A percentile compares a stretch with the other conserved stretches of the same genome.
Conservation (phyloP, 208 protist genomes). For the Angomonas deanei region DNA sequence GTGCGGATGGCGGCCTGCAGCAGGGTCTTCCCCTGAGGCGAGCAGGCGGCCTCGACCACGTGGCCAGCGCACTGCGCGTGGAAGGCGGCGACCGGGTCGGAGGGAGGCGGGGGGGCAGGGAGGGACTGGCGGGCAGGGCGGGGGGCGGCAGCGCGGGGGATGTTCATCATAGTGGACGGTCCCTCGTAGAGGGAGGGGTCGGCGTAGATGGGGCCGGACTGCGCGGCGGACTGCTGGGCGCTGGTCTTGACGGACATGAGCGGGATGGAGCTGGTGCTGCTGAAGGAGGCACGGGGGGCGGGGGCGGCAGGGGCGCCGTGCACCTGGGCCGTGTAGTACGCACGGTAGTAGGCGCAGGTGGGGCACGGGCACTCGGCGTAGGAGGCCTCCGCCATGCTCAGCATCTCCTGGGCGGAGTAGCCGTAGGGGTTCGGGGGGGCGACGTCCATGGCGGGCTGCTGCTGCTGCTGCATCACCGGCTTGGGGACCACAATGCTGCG, state of each 20-base stretch:
- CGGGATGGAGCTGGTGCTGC: constrained; percentile 17
- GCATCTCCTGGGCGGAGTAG: constrained; percentile 19
- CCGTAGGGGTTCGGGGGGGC: constrained; percentile 8
- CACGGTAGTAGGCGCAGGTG: constrained; percentile 36
- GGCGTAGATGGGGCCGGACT: neutral
- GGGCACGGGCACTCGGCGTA: constrained; percentile 41
- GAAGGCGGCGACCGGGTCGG: constrained; percentile 11
- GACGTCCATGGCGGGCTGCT: neutral
- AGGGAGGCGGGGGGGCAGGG: neutral
- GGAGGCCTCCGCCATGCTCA: constrained; percentile 15
- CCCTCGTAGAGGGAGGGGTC: neutral
- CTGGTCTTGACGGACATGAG: constrained; percentile 17
- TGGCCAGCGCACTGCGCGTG: constrained; percentile 25
- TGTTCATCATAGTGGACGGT: neutral
- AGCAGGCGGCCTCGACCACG: constrained; percentile 58
- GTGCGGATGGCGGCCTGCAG: constrained; percentile 46
- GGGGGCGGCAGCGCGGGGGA: constrained; percentile 2
- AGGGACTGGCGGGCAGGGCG: neutral
- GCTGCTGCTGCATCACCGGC: neutral
- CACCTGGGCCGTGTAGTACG: constrained; percentile 21
- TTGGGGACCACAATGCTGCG: constrained; percentile 26
- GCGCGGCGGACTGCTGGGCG: neutral
- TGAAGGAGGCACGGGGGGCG: constrained; percentile 2
- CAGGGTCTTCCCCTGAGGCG: constrained; percentile 40
- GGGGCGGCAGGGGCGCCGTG: neutral